Conservation (phyloP, 345 rosid species). For the Citrus medica region DNA sequence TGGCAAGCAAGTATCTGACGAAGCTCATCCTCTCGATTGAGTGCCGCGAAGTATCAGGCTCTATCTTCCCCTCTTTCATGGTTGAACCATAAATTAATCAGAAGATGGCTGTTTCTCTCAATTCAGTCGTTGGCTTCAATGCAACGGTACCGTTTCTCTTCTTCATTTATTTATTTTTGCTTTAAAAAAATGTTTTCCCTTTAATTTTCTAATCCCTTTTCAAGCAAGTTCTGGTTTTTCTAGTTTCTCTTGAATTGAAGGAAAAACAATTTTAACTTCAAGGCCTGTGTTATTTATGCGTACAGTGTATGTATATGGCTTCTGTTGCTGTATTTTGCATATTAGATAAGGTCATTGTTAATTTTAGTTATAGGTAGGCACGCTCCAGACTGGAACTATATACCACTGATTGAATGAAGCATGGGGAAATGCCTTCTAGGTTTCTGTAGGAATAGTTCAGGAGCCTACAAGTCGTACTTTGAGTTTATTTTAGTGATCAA, state of each 20-base stretch:
- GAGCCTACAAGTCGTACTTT: neutral
- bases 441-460: neutral
- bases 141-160: slow-evolving; percentile 20
- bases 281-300: neutral
- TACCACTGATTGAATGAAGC: neutral
- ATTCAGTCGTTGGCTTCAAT: slow-evolving; percentile 31
- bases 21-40: slow-evolving; percentile 7
- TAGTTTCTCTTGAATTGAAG: neutral
- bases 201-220: neutral
- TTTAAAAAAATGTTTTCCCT: neutral
- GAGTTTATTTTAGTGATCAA: too few species aligned
- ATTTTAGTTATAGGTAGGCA: neutral
- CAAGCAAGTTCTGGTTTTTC: neutral
- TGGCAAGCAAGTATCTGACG: neutral
- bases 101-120: slow-evolving; percentile 38
- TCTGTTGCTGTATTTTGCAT: neutral
- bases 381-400: neutral
- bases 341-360: neutral
- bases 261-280: neutral
- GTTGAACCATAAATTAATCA: slow-evolving; percentile 13
- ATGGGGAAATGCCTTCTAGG: neutral
- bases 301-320: neutral
- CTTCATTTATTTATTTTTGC: neutral
- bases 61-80: slow-evolving; percentile 5
- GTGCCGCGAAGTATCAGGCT: slow-evolving; percentile 9